These are phyloP conservation scores for Nissolia schottii DNA, from an alignment of 306 rosid species.

Conservation along the genomic window DNA sequence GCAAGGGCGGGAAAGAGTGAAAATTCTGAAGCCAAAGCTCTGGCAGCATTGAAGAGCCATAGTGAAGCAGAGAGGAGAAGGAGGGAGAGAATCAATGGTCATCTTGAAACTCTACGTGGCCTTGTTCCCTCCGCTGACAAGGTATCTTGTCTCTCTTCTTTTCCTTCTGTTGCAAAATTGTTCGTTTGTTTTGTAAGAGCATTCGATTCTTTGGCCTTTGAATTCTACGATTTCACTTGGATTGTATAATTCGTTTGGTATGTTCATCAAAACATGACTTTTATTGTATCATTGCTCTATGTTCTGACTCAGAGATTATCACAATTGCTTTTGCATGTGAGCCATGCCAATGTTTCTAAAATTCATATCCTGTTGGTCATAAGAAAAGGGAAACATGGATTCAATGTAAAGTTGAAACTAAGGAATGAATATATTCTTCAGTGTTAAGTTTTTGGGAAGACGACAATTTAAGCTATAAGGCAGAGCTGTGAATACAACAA, in stretches of 20 bases:
- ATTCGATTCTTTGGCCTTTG: not conserved
- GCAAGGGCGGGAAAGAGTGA: conserved; percentile 47
- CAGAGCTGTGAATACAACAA: not conserved
- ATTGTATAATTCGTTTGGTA: not conserved
- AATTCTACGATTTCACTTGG: conserved; percentile 3
- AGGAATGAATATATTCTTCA: not conserved
- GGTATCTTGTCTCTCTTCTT: conserved; percentile 27
- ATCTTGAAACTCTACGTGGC: conserved; percentile 69
- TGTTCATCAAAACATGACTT: conserved; percentile 4
- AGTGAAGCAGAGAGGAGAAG: conserved; percentile 90
- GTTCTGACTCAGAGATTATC: not conserved
- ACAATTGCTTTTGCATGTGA: not conserved
- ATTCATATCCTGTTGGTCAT: not conserved
- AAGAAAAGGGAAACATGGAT: not conserved
- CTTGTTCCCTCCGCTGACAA: conserved; percentile 58
- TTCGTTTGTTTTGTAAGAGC: not conserved
- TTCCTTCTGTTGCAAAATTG: not conserved
- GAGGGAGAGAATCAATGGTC: conserved; percentile 84
- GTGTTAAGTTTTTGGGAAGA: not conserved
- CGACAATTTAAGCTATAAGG: not conserved
- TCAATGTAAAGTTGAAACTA: conserved; percentile 7
- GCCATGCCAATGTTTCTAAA: not conserved
- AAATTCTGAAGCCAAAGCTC: conserved; percentile 53
- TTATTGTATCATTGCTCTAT: not conserved
- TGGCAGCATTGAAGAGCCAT: conserved; percentile 75